Evolutionary conservation across 257 asterid genomes (phyloP).

Genomic region (Solanum arcanum): DNA sequence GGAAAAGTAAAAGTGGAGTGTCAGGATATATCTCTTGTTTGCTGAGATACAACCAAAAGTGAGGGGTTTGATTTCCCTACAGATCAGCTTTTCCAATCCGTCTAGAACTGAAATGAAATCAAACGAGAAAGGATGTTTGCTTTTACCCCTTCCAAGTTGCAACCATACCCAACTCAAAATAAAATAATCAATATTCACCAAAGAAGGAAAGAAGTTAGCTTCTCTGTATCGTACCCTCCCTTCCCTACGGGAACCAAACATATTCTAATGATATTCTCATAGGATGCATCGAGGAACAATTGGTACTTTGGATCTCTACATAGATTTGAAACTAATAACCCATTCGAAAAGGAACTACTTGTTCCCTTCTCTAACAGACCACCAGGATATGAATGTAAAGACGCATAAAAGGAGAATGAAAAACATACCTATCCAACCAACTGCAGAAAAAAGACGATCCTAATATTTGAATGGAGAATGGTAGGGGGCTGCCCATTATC

Average conservation of each 20-base stretch:
- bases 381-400: neutral
- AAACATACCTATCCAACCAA: neutral
- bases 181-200: neutral
- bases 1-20: neutral
- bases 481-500: neutral
- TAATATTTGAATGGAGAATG: neutral
- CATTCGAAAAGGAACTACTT: neutral
- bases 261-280: neutral
- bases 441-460: neutral
- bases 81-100: neutral
- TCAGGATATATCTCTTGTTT: neutral
- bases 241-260: neutral
- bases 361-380: neutral
- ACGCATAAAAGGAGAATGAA: neutral
- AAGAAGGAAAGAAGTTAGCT: neutral
- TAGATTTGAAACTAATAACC: neutral
- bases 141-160: neutral
- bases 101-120: neutral
- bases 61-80: neutral
- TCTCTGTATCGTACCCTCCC: neutral
- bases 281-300: neutral
- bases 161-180: neutral
- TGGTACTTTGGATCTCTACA: neutral
- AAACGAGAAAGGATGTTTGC: neutral
- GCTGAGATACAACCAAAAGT: neutral